Base-by-base conservation (phyloP, 306 rosid species). In the Castanea mollissima region DNA sequence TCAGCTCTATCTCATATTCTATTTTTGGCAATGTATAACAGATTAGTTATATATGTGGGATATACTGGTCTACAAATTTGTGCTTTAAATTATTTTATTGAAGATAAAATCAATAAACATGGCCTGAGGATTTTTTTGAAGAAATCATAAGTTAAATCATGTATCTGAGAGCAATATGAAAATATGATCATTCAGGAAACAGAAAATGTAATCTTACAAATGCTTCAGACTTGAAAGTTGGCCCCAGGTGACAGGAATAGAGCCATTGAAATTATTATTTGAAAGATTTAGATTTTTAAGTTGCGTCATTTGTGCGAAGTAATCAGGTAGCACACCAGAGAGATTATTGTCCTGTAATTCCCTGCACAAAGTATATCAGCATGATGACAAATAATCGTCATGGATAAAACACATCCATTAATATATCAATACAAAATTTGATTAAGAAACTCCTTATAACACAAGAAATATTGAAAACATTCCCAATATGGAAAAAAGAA, bases 231-330 rank as follows among this genome's bases (percentile, higher is more conserved):
- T 83, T 64, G 92, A 85, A 83, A 95, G 85, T 74, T 82, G 91
- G 82, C 81, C 91, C 99, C 98, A 92, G 25, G 75, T 60, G 23
- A 71, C 51, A 23, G 99, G 98, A 82, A 95, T 80, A 44, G 89
- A 73, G 83, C 97, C 97, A 52, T 56, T 75, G 55, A 95, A 89
- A 70, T 86, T 82, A 76, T 95, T 95, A 79, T 86, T 81, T 38
- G 90, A 95, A 49, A 95, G 91, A 85, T 95, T 91, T 58, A 95
- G 90, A 82, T 89, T 86, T 86, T 92, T 95, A 20, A 95, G 92
- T 18, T 71, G 21, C 27, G 94, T 89, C 87, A 95, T 69, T 80
- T 84, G 86, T 76, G 92, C 86, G 80, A 92, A 79, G 71, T 90
- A 95, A 88, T 85, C 93, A 5, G 99, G 99, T 75, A 95, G 84